These are phyloP conservation scores for Amesomyces nigricolor DNA, from an alignment of 2,329 filamentous ascomycete genomes.

Conservation along the genomic window DNA sequence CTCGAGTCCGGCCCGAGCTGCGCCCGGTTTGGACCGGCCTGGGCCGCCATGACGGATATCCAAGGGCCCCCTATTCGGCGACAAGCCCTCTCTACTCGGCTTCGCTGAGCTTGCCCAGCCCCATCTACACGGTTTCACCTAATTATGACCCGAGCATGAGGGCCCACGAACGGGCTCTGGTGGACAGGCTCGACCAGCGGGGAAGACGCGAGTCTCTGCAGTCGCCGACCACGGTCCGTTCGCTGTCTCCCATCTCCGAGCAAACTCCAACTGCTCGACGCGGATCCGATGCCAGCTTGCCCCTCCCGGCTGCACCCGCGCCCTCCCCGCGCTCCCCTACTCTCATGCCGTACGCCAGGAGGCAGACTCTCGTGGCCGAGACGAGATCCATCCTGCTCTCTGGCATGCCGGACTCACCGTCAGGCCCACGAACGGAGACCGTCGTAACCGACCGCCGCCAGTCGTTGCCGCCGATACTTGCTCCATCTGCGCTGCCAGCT, in stretches of 20 bases:
- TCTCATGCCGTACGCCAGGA: constrained; percentile 20
- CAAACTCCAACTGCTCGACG: constrained; percentile 23
- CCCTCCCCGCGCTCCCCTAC: constrained; percentile 18
- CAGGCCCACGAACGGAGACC: constrained; percentile 10
- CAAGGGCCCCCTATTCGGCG: constrained; percentile 24
- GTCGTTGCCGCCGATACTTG: constrained; percentile 21
- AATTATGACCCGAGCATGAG: constrained; percentile 33
- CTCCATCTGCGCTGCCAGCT: background rate
- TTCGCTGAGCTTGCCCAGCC: constrained; percentile 32
- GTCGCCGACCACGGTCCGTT: constrained; percentile 12
- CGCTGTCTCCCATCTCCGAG: constrained; percentile 30
- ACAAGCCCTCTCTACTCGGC: constrained; percentile 28
- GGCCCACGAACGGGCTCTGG: constrained; percentile 33
- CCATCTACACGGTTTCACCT: constrained; percentile 31
- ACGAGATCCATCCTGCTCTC: constrained; percentile 32
- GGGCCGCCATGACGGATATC: constrained; percentile 25
- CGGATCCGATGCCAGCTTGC: constrained; percentile 11
- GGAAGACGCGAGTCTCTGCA: constrained; percentile 21
- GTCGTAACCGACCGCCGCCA: constrained; percentile 25
- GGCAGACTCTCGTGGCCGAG: constrained; percentile 29
- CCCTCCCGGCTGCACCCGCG: constrained; percentile 16
- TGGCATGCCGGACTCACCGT: constrained; percentile 19
- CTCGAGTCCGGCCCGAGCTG: constrained; percentile 31
- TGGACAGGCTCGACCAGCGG: constrained; percentile 32
- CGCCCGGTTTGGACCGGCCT: constrained; percentile 34